Percentiles rank a stretch among this genome's conserved stretches.
Evolutionary conservation across 1,284 basidiomycete species (phyloP).

Genomic region (Wolfiporia cocos): DNA sequence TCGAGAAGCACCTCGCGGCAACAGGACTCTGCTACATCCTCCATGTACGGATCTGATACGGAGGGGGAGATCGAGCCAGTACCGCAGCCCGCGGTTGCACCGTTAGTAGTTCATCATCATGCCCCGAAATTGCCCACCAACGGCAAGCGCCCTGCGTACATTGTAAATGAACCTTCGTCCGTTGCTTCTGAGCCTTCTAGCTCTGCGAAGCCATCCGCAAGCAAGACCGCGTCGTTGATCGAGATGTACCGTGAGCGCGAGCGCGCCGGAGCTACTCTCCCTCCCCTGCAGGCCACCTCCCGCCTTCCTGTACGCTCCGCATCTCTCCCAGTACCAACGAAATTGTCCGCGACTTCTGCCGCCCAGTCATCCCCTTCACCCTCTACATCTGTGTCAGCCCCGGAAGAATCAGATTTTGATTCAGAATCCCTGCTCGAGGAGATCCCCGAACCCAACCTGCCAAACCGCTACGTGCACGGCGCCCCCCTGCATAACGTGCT

Average conservation of each 20-base stretch:
- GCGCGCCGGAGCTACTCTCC: constrained; percentile 15
- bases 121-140: not conserved
- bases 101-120: not conserved
- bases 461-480: constrained; percentile 78
- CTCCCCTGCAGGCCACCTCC: constrained; percentile 25
- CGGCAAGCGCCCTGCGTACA: constrained; percentile 1
- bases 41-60: not conserved
- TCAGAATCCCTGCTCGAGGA: constrained; percentile 19
- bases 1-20: no score
- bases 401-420: constrained; percentile 19
- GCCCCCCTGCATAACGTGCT: constrained; percentile 82
- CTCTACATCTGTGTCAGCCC: constrained; percentile 15
- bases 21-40: no score
- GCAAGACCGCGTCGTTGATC: constrained; percentile 70
- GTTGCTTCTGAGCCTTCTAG: constrained; percentile 8
- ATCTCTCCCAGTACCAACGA: constrained; percentile 10
- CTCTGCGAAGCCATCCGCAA: constrained; percentile 21
- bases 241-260: constrained; percentile 79
- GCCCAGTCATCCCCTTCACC: constrained; percentile 13
- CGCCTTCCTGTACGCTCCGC: constrained; percentile 29
- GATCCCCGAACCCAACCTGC: constrained; percentile 29
- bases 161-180: not conserved
- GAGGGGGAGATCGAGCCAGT: constrained; percentile 2
- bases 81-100: not conserved
- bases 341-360: constrained; percentile 3